These are phyloP conservation scores for Boechera retrofracta DNA, from an alignment of 345 rosid genomes.

Conservation along the genomic window DNA sequence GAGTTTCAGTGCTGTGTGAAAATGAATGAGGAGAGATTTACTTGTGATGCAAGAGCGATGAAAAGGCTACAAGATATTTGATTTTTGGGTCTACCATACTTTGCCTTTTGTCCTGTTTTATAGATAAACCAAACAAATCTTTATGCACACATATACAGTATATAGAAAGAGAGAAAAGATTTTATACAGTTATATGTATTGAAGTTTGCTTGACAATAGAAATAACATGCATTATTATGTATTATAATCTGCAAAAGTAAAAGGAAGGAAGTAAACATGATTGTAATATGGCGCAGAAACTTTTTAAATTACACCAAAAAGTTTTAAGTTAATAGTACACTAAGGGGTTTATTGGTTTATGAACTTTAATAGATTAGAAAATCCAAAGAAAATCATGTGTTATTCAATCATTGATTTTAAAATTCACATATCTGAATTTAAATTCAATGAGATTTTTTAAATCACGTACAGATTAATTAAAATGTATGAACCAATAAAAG, in stretches of 20 bases:
- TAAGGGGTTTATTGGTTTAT: too few relatives aligned
- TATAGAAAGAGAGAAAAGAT: background rate
- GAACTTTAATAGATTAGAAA: too few relatives aligned
- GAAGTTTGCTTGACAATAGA: background rate
- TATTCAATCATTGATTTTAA: too few relatives aligned
- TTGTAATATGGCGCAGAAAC: background rate
- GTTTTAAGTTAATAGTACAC: background rate
- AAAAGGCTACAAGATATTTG: constrained; percentile 12
- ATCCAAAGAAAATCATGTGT: too few relatives aligned
- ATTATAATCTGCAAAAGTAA: background rate
- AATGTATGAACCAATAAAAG: too few relatives aligned
- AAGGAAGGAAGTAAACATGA: background rate
- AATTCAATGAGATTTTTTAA: too few relatives aligned
- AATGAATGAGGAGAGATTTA: constrained; percentile 37
- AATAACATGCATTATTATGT: too few relatives aligned
- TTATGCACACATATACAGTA: background rate
- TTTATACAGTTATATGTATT: background rate
- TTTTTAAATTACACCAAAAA: background rate
- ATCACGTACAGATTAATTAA: too few relatives aligned
- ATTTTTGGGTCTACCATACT: constrained; percentile 16
- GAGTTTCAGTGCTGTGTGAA: constrained; percentile 29
- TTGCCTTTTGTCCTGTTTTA: constrained; percentile 23
- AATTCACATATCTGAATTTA: too few relatives aligned
- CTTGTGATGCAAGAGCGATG: constrained; percentile 40
- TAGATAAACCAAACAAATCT: constrained; percentile 22